A percentile compares a stretch with the other conserved stretches of the same genome.
These are phyloP conservation scores for Colletotrichum musae DNA, from an alignment of 2,329 filamentous ascomycete species.

Conservation along the genomic window DNA sequence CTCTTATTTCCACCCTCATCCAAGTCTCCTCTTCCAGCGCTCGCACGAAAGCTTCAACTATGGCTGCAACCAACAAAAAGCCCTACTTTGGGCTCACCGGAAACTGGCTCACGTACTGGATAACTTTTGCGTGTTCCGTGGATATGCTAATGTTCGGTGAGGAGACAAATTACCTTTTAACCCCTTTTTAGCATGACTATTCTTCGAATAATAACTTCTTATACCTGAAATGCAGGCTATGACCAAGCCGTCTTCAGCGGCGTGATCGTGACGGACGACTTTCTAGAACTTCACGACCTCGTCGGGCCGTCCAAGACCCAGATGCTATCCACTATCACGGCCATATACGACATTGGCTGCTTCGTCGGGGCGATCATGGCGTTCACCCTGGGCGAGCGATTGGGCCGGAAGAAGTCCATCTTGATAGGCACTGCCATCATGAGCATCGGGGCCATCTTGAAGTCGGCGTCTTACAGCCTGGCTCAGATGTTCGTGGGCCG, in stretches of 20 bases:
- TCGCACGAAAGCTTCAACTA: background rate
- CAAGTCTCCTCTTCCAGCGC: background rate
- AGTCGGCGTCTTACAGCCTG: constrained; percentile 37
- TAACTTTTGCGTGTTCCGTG: constrained; percentile 29
- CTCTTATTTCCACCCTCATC: too few species aligned
- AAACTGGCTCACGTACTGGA: constrained; percentile 28
- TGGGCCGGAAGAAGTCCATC: background rate
- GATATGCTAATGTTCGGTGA: constrained; percentile 32
- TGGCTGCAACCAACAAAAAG: background rate
- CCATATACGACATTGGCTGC: constrained; percentile 58
- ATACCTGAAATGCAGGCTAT: constrained; percentile 42
- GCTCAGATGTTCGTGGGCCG: constrained; percentile 49
- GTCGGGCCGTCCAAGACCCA: constrained; percentile 52
- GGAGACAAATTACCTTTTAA: too few species aligned
- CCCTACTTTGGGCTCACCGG: constrained; percentile 34
- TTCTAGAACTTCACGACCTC: constrained; percentile 60
- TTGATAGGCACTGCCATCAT: constrained; percentile 23
- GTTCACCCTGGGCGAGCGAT: background rate
- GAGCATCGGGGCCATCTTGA: constrained; percentile 35
- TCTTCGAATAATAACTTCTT: too few species aligned
- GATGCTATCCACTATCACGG: constrained; percentile 58
- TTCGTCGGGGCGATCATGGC: background rate
- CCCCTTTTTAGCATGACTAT: too few species aligned
- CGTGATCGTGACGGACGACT: constrained; percentile 65
- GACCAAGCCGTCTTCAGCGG: constrained; percentile 68